Conservation (phyloP, 305 asterid genomes). For the Fraxinus albicans region DNA sequence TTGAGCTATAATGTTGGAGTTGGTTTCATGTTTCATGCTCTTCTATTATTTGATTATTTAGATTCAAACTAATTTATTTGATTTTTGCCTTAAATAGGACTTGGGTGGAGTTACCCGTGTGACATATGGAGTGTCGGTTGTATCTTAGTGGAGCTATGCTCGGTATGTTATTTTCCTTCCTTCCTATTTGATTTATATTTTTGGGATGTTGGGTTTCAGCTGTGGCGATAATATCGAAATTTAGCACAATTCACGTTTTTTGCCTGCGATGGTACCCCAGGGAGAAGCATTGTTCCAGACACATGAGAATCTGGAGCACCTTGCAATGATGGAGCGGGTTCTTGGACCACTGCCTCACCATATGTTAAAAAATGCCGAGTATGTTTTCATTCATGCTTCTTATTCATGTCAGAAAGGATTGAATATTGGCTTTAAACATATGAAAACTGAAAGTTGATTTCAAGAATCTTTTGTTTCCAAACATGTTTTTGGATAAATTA, state of each 20-base stretch:
- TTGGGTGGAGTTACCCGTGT: background rate
- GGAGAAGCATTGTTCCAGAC: background rate
- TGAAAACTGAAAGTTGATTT: background rate
- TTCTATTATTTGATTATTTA: background rate
- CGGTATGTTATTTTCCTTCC: background rate
- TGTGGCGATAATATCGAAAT: background rate
- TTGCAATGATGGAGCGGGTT: background rate
- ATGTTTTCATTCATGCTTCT: background rate
- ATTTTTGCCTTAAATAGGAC: background rate
- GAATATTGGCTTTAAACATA: background rate
- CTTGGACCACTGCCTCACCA: background rate
- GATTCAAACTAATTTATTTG: background rate
- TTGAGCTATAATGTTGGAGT: background rate
- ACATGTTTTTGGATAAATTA: background rate
- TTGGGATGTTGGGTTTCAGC: background rate
- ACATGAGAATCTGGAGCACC: background rate
- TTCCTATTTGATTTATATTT: background rate
- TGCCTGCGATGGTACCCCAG: background rate
- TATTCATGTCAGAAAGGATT: background rate
- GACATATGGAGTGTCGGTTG: background rate
- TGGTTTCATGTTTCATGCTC: background rate
- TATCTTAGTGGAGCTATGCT: slow-evolving; percentile 1
- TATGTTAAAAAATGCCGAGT: background rate
- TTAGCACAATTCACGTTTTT: background rate
- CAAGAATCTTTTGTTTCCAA: background rate